A percentile compares a stretch with the other conserved stretches of the same genome.
phyloP scores from a whole-genome alignment of 768 basidiomycete species.

The Thelephora aurantiotincta region DNA sequence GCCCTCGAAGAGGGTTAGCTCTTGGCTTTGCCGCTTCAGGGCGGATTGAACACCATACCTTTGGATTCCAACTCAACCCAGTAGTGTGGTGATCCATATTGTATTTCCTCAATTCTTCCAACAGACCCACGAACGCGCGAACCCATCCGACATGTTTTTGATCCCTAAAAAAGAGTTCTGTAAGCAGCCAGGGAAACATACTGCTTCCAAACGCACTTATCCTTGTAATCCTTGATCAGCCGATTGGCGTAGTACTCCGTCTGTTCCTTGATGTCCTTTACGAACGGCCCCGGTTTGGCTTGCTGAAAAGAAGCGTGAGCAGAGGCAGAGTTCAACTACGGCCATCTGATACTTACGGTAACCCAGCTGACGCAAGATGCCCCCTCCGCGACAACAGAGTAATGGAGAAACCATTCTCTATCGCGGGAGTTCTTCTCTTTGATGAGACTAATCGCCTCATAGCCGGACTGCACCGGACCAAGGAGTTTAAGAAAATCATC shows the following conservation, averaged over 20 bases:
- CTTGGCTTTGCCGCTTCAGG: conserved; percentile 1
- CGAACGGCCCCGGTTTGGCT: conserved; percentile 66
- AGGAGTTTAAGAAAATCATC: conserved; percentile 43
- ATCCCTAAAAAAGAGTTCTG: conserved; percentile 39
- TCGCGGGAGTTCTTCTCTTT: conserved; percentile 75
- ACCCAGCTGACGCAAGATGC: conserved; percentile 82
- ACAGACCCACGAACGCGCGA: conserved; percentile 44
- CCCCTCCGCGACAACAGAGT: conserved; percentile 74
- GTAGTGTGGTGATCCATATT: conserved; percentile 76
- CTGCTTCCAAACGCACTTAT: conserved; percentile 45
- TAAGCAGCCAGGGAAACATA: not conserved
- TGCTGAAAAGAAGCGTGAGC: conserved; percentile 21
- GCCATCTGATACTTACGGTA: conserved; percentile 41
- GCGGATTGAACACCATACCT: conserved; percentile 27
- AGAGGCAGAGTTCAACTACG: not conserved
- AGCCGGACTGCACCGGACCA: conserved; percentile 50
- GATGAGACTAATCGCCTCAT: conserved; percentile 64
- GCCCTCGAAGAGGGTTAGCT: conserved; percentile 26
- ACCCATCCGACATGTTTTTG: conserved; percentile 85
- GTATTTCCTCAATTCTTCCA: conserved; percentile 75
- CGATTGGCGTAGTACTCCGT: conserved; percentile 81
- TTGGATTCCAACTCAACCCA: conserved; percentile 81
- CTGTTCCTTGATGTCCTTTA: conserved; percentile 78
- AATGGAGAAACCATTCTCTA: conserved; percentile 70
- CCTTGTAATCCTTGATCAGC: conserved; percentile 86